A percentile compares a stretch with the other conserved stretches of the same genome.
phyloP scores from a whole-genome alignment of 371 early-diverging fungal genomes.

The Apophysomyces ossiformis region DNA sequence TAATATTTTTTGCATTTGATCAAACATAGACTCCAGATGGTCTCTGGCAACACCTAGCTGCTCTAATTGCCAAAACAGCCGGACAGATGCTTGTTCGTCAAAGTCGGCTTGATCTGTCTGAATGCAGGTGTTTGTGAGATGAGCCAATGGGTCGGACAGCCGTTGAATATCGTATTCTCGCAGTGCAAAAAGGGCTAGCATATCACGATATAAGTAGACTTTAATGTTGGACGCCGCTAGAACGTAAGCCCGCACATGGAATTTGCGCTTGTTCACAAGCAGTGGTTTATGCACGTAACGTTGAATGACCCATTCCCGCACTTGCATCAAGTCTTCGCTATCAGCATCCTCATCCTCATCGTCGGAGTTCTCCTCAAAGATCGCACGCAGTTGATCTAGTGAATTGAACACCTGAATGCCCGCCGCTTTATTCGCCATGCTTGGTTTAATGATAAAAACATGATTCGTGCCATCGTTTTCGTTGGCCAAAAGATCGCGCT shows the following conservation, averaged over 20 bases:
- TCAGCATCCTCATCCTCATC: constrained; percentile 40
- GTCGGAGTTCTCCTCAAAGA: constrained; percentile 47
- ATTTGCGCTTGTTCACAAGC: constrained; percentile 66
- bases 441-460: constrained; percentile 73
- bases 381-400: constrained; percentile 48
- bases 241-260: constrained; percentile 76
- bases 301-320: constrained; percentile 77
- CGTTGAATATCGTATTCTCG: constrained; percentile 48
- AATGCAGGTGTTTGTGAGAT: constrained; percentile 76
- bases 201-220: constrained; percentile 68
- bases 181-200: constrained; percentile 73
- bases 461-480: constrained; percentile 26
- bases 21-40: constrained; percentile 52
- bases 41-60: constrained; percentile 25
- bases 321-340: constrained; percentile 54
- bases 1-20: constrained; percentile 62
- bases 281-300: constrained; percentile 67
- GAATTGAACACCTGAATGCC: constrained; percentile 73
- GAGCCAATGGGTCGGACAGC: constrained; percentile 55
- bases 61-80: constrained; percentile 63
- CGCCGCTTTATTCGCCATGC: constrained; percentile 70
- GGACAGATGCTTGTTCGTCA: constrained; percentile 62
- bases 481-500: constrained; percentile 56
- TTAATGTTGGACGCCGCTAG: constrained; percentile 67
- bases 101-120: constrained; percentile 60